phyloP scores from a whole-genome alignment of 371 early-diverging fungal genomes.

The Apophysomyces trapeziformis region DNA sequence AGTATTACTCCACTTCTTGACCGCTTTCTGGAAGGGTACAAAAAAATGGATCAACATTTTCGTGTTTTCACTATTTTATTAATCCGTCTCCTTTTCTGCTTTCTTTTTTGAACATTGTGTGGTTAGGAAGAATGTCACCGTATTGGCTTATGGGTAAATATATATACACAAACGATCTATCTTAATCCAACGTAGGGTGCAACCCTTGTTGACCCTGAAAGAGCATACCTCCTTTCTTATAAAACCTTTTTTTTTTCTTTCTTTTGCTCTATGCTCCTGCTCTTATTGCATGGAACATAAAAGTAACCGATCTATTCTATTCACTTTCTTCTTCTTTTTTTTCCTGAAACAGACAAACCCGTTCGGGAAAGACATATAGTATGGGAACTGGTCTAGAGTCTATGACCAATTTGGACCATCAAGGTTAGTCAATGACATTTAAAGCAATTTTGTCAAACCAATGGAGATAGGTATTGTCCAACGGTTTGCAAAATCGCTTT shows the following conservation, averaged over 20 bases:
- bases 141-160: slow-evolving; percentile 89
- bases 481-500: slow-evolving; percentile 71
- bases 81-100: slow-evolving; percentile 2
- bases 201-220: slow-evolving; percentile 11
- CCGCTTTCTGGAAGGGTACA: slow-evolving; percentile 82
- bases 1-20: slow-evolving; percentile 72
- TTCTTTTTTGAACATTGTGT: neutral
- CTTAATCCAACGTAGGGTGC: slow-evolving; percentile 3
- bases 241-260: slow-evolving; percentile 12
- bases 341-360: slow-evolving; percentile 31
- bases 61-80: neutral
- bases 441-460: neutral
- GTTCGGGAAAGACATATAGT: slow-evolving; percentile 94
- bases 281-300: slow-evolving; percentile 1
- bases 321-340: neutral
- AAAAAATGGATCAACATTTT: neutral
- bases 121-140: slow-evolving; percentile 74
- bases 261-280: neutral
- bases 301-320: neutral
- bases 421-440: slow-evolving; percentile 11
- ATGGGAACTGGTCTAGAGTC: slow-evolving; percentile 80
- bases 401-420: slow-evolving; percentile 8
- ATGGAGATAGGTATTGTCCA: slow-evolving; percentile 75
- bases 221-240: neutral
- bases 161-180: slow-evolving; percentile 19